A percentile compares a stretch with the other conserved stretches of the same genome.
Conservation (phyloP, 2,329 filamentous ascomycete species). For the Epichloe sibirici region DNA sequence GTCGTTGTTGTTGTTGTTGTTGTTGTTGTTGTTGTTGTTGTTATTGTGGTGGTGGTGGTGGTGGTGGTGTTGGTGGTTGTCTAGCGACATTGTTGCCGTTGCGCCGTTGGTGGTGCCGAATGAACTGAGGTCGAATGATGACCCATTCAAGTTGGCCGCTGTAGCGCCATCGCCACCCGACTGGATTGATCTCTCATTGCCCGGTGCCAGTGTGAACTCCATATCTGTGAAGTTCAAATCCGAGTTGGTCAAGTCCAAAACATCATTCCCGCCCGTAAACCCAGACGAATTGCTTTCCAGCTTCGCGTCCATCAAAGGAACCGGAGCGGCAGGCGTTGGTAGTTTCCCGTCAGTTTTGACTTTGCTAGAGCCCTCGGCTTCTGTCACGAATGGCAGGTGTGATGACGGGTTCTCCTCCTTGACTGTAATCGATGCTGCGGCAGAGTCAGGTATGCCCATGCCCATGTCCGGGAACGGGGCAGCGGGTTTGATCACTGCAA, state of each 20-base stretch:
- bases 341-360: constrained; percentile 16
- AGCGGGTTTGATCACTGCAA: constrained; percentile 21
- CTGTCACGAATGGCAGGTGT: neutral
- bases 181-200: constrained; percentile 18
- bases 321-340: constrained; percentile 14
- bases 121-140: constrained; percentile 33
- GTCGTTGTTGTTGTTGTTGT: too few relatives aligned
- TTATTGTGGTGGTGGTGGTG: too few relatives aligned
- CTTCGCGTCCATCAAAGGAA: constrained; percentile 17
- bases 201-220: constrained; percentile 40
- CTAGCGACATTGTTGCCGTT: constrained; percentile 17
- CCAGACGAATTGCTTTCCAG: constrained; percentile 13
- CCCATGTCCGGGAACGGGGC: constrained; percentile 48
- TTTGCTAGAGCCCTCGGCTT: neutral
- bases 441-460: constrained; percentile 20
- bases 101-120: constrained; percentile 26
- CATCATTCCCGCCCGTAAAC: constrained; percentile 8
- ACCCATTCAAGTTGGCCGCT: constrained; percentile 17
- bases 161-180: constrained; percentile 2
- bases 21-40: constrained; percentile 7
- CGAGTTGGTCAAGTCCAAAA: constrained; percentile 14
- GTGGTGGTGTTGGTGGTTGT: constrained; percentile 6
- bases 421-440: constrained; percentile 9
- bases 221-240: constrained; percentile 43
- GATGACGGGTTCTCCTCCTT: constrained; percentile 13